These are phyloP conservation scores for Trichomonas gallinae DNA, from an alignment of 208 protist genomes.

Conservation along the genomic window DNA sequence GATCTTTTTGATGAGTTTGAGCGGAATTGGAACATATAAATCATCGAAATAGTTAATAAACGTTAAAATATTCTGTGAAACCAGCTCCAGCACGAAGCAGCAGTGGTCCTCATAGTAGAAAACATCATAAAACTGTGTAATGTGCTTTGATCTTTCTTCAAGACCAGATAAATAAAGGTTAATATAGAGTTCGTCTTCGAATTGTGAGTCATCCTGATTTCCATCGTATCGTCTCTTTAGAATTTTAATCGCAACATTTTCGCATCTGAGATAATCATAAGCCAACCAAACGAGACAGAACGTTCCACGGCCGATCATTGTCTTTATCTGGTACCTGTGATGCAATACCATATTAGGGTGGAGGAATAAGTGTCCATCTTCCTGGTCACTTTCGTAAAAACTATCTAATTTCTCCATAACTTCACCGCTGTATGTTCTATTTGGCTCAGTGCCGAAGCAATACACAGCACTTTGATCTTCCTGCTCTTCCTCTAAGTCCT, in stretches of 20 bases:
- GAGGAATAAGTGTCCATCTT: neutral
- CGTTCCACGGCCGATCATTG: neutral
- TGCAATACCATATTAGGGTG: neutral
- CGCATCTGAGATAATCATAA: neutral
- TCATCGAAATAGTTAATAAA: neutral
- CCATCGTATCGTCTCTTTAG: neutral
- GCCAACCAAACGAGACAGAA: neutral
- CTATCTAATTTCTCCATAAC: neutral
- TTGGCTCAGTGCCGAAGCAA: neutral
- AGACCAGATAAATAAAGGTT: neutral
- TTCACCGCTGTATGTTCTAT: neutral
- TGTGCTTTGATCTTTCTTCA: no score
- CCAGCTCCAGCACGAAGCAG: neutral
- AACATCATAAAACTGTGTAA: neutral
- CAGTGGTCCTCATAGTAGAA: neutral
- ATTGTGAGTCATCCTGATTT: neutral
- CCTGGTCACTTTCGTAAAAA: neutral
- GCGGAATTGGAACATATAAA: neutral
- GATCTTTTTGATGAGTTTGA: conserved; percentile 26
- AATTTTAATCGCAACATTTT: conserved; percentile 12
- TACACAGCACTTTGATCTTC: neutral
- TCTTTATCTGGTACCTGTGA: neutral
- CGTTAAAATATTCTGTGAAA: neutral
- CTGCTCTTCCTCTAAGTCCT: neutral
- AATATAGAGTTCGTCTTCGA: neutral